phyloP scores from a whole-genome alignment of 768 basidiomycete species.

The Symmetrospora coprosmae region DNA sequence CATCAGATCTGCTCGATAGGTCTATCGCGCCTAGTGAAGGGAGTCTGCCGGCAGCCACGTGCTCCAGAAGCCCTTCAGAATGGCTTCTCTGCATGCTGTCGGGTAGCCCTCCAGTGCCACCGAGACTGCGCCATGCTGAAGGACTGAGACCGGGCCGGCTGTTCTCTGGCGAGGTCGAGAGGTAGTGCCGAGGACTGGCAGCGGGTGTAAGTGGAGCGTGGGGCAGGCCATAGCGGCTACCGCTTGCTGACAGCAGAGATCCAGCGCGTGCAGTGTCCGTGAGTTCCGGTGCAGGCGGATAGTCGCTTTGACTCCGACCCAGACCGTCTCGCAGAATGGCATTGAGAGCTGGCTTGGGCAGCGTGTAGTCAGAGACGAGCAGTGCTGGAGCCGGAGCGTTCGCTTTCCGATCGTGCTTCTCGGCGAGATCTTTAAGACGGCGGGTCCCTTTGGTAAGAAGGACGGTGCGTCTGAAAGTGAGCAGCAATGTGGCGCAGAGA shows the following conservation, averaged over 20 bases:
- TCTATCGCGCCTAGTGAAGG: background rate
- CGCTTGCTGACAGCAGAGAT: background rate
- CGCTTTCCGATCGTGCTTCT: slow-evolving; percentile 4
- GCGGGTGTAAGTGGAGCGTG: background rate
- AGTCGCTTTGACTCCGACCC: background rate
- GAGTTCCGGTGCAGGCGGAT: slow-evolving; percentile 7
- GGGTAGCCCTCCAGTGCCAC: no score
- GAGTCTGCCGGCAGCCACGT: background rate
- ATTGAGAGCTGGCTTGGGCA: background rate
- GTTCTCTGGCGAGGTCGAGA: background rate
- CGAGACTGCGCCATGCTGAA: no score
- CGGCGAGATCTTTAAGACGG: slow-evolving; percentile 7
- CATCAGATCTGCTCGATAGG: background rate
- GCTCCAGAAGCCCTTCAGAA: background rate
- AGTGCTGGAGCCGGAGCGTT: background rate
- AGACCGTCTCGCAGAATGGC: background rate
- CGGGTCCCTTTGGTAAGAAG: background rate
- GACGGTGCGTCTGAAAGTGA: background rate
- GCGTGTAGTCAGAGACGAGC: background rate
- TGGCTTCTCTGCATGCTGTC: background rate
- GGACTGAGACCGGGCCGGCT: background rate
- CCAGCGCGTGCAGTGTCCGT: no score
- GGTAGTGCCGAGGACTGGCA: background rate
- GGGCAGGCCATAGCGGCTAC: background rate
- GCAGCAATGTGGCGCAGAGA: background rate